Base-by-base conservation (phyloP, 2,329 filamentous ascomycete genomes). In the Ceratocystis eucalypticola region DNA sequence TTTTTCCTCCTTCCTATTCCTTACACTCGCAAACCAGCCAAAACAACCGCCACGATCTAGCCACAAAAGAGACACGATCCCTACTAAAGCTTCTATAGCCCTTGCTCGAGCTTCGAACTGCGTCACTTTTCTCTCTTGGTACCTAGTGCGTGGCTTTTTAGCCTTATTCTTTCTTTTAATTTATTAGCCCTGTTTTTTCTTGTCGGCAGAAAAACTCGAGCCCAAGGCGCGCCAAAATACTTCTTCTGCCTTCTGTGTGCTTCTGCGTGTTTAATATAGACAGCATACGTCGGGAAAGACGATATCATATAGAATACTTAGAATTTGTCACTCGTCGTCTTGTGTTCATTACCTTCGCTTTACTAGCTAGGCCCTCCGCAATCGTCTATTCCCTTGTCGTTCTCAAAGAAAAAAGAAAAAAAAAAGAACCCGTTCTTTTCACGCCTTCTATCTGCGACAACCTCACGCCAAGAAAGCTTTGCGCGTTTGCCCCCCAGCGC, bases 231-330 rank as follows among this genome's bases (percentile, higher is more conserved):
- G 61, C 61, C 12, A 48, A 15, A 20, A 25, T 45, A 17, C 41
- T 63, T 63, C 41, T 45, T 50, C 48, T 17, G 44, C 7, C 62
- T 65, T 53, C 46, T 57, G 33, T 30, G 62, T 41, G 30, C 62
- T 65, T 65, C 62, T 28, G 12, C 30, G 28, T 22, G 53, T 17
- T 5, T 53, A 5, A 53, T 53, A 37, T 12, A 37, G 37, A 37
- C 8, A 37, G 53, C 25, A 59, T 10, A 33, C 15, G 28, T 33
- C 28, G 53, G 53, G 25, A 59, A 17, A 59, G 28, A n/a, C 53
- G 53, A 37, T 3, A 37, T 37, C 37, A 10, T 37, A 37, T 37
- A 37, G 37, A 37, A 37, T 37, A 37, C 37, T 37, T 4, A 17
- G 28, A 10, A 20, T 33, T n/a, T 59, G 53, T 55, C n/a, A 1